Evolutionary conservation across 129 eudicot genomes (phyloP), one percentile per base, ranked within the genome.

Genomic region (Flaveria brownii): DNA sequence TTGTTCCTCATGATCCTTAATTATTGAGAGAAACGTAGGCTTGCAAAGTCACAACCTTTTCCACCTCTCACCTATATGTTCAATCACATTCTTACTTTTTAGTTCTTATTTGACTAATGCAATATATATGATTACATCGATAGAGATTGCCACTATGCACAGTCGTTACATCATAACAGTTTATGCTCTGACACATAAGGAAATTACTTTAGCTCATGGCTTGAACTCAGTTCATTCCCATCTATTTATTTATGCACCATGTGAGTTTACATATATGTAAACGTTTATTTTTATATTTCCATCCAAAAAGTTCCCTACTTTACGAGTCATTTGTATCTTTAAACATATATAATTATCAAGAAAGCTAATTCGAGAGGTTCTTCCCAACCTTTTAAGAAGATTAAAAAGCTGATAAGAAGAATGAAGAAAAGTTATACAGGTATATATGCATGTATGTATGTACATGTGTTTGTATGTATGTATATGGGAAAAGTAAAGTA

Each of bases 401-500:
- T 71, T 79, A 63, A 33, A 72, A 64, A 52, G 78, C 43, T 49
- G 60, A 43, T 54, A 18, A 61, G 28, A 49, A 64, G 64, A 70
- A 12, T 60, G 30, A 73, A 33, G 25, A 43, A 71, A 79, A 49
- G 65, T 20, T 62, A 49, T 39, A 59, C 12, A 69, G 12, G n/a
- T 23, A 12, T 64, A 16, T 49, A 61, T 12, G 5, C 14, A 57
- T 22, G 23, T 60, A 60, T 25, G 14, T 62, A 25, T 68, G 15
- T 7, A 22, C 17, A 49, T 1, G n/a, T 64, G 8, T 17, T 1
- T 42, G 20, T 61, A 12, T 43, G 26, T 14, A 12, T 22, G 15
- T 22, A 14, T 64, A n/a, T 8, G 42, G 74, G 75, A 64, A 80
- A 80, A 73, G 68, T 74, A 41, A 64, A 65, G 75, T 66, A 66